A percentile compares a stretch with the other conserved stretches of the same genome.
These are phyloP conservation scores for Glebionis coronaria DNA, from an alignment of 129 eudicot genomes.

Conservation along the genomic window DNA sequence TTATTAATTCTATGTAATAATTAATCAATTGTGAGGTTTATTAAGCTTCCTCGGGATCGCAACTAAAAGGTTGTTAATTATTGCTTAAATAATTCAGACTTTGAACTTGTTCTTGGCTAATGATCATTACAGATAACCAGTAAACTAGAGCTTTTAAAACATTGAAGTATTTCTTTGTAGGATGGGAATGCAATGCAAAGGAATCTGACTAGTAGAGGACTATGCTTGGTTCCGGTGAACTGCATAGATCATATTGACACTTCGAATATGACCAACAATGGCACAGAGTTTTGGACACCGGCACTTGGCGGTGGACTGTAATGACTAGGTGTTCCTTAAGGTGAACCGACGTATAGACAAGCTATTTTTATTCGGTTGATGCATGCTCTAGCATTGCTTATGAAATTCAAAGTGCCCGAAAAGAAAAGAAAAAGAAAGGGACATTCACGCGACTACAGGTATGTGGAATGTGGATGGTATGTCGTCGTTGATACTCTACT, in stretches of 20 bases:
- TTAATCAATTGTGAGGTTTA: slow-evolving; percentile 31
- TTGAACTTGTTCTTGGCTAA: slow-evolving; percentile 22
- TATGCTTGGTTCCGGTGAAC: slow-evolving; percentile 75
- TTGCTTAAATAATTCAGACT: slow-evolving; percentile 20
- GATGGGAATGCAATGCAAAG: slow-evolving; percentile 17
- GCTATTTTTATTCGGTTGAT: not conserved
- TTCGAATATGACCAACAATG: slow-evolving; percentile 44
- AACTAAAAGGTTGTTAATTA: slow-evolving; percentile 25
- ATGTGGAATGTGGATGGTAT: not conserved
- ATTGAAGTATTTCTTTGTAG: slow-evolving; percentile 6
- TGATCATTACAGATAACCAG: slow-evolving; percentile 18
- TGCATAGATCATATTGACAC: slow-evolving; percentile 57
- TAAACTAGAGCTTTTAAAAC: not conserved
- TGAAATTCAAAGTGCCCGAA: slow-evolving; percentile 15
- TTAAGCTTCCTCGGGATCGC: slow-evolving; percentile 33
- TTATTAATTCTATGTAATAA: slow-evolving; percentile 23
- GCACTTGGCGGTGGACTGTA: slow-evolving; percentile 61
- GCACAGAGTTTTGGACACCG: slow-evolving; percentile 86
- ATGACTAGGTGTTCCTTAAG: not conserved
- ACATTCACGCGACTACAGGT: not conserved
- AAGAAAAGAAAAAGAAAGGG: slow-evolving; percentile 14
- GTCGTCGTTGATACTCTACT: slow-evolving; percentile 3
- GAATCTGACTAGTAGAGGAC: slow-evolving; percentile 72
- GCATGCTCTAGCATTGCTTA: slow-evolving; percentile 13
- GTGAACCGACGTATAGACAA: not conserved